A percentile compares a stretch with the other conserved stretches of the same genome.
Evolutionary conservation across 345 rosid genomes (phyloP).

Genomic region (Carallia pectinifolia): DNA sequence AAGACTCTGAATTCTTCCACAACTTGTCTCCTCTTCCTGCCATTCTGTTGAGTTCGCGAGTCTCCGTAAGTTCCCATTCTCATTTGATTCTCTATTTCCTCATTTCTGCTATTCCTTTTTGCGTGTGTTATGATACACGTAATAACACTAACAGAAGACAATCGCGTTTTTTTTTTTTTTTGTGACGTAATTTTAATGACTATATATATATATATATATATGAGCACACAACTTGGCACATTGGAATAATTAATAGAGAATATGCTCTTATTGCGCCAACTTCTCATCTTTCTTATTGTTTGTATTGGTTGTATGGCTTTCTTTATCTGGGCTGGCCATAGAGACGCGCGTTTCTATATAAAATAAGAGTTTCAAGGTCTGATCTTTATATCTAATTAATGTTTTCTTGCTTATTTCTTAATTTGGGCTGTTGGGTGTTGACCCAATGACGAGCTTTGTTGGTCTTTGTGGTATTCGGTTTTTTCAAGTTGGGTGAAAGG

Average conservation of each 20-base stretch:
- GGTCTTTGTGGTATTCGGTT: neutral
- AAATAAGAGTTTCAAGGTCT: neutral
- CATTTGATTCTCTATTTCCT: neutral
- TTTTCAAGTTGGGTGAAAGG: slow-evolving; percentile 9
- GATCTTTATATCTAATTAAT: slow-evolving; percentile 13
- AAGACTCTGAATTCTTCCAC: too few species aligned
- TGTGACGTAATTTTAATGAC: neutral
- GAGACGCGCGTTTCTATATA: neutral
- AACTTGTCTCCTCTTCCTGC: neutral
- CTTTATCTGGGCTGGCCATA: slow-evolving; percentile 10
- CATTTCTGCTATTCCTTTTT: neutral
- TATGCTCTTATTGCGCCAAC: slow-evolving; percentile 32
- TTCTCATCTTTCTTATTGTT: slow-evolving; percentile 8
- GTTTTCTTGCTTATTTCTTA: slow-evolving; percentile 15
- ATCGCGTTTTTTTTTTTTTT: neutral
- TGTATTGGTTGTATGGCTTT: slow-evolving; percentile 11
- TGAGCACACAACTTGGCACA: slow-evolving; percentile 5
- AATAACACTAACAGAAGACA: neutral
- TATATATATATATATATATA: neutral
- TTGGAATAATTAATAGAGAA: slow-evolving; percentile 24
- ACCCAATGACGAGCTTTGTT: slow-evolving; percentile 4
- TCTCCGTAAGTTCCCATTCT: neutral
- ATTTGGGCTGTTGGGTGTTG: slow-evolving; percentile 9
- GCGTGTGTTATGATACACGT: neutral
- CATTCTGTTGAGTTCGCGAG: neutral